Conservation (phyloP, 495 filamentous ascomycete species). For the Chaetomidium leptoderma region DNA sequence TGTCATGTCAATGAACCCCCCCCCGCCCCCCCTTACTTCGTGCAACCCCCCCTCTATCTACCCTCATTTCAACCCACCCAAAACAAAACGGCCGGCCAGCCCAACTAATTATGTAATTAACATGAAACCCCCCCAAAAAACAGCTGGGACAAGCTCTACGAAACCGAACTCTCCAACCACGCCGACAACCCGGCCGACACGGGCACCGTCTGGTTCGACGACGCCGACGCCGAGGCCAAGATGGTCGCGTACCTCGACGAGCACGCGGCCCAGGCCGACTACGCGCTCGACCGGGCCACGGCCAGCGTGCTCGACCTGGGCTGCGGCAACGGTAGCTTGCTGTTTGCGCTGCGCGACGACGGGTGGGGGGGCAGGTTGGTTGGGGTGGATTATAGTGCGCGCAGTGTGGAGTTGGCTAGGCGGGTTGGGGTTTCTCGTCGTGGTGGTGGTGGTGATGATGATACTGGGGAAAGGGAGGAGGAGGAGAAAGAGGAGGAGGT, state of each 20-base stretch:
- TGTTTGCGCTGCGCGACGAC: conserved; percentile 65
- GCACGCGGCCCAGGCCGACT: conserved; percentile 28
- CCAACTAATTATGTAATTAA: too few relatives aligned
- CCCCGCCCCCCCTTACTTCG: conserved; percentile 1
- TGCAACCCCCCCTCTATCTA: not conserved
- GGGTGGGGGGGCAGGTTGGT: conserved; percentile 61
- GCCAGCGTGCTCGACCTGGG: conserved; percentile 66
- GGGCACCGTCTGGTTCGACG: conserved; percentile 73
- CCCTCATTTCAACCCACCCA: not conserved
- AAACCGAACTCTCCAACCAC: conserved; percentile 58
- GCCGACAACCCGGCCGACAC: conserved; percentile 55
- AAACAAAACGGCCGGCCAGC: conserved; percentile 55
- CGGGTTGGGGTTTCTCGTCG: conserved; percentile 36
- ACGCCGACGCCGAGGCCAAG: conserved; percentile 61
- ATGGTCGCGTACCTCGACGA: conserved; percentile 53
- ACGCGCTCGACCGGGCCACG: conserved; percentile 13
- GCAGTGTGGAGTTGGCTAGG: conserved; percentile 67
- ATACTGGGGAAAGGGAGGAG: conserved; percentile 8
- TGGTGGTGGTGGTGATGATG: conserved; percentile 1
- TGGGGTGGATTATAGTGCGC: conserved; percentile 80
- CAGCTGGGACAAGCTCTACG: conserved; percentile 69
- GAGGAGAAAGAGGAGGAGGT: conserved; percentile 9
- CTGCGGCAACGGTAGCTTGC: conserved; percentile 86
- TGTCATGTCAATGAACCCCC: not conserved
- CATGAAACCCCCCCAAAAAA: not conserved